phyloP scores from a whole-genome alignment of 2,329 filamentous ascomycete genomes.

The Claviceps maximensis region DNA sequence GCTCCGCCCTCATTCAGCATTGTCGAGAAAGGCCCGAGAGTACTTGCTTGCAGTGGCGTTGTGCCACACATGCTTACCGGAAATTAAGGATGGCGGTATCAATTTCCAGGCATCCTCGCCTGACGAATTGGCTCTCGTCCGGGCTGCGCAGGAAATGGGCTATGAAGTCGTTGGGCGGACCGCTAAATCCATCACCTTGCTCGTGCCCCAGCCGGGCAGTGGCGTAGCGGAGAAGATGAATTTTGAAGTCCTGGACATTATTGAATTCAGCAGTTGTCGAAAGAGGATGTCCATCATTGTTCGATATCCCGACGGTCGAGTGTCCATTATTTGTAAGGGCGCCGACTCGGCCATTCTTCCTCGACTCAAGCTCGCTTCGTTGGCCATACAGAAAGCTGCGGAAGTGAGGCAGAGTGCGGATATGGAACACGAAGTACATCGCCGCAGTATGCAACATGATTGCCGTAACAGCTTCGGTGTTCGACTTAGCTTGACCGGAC shows the following conservation, averaged over 20 bases:
- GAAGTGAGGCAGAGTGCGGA: conserved; percentile 51
- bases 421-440: conserved; percentile 40
- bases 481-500: conserved; percentile 37
- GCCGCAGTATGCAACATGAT: conserved; percentile 42
- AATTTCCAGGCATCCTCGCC: conserved; percentile 82
- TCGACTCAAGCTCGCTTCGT: conserved; percentile 54
- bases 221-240: conserved; percentile 37
- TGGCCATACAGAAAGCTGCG: conserved; percentile 65
- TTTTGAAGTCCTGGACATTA: conserved; percentile 73
- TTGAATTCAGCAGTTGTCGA: conserved; percentile 80
- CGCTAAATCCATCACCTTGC: conserved; percentile 50
- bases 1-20: conserved; percentile 58
- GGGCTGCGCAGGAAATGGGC: conserved; percentile 73
- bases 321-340: conserved; percentile 81
- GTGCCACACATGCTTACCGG: conserved; percentile 83
- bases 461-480: conserved; percentile 42
- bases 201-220: conserved; percentile 21
- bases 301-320: conserved; percentile 68
- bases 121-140: conserved; percentile 76
- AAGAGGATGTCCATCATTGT: conserved; percentile 88
- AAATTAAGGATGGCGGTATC: conserved; percentile 55
- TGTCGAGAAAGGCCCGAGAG: conserved; percentile 66
- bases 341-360: conserved; percentile 76
- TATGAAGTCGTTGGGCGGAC: conserved; percentile 65
- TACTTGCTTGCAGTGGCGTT: conserved; percentile 76